phyloP scores from a whole-genome alignment of 2,329 filamentous ascomycete genomes.

The Escovopsis weberi region DNA sequence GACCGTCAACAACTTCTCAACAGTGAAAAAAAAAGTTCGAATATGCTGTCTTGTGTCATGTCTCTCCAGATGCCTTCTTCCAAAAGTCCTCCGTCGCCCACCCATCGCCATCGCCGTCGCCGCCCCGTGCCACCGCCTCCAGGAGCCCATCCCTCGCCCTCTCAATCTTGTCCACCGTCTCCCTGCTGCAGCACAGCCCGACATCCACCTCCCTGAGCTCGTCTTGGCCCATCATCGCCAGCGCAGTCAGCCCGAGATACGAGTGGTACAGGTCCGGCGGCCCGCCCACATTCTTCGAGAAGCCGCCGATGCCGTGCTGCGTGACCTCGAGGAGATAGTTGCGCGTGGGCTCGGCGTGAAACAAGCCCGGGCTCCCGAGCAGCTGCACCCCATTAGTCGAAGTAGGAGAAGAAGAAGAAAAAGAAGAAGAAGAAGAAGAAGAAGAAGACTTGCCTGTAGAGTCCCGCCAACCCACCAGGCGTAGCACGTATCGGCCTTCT shows the following conservation, averaged over 20 bases:
- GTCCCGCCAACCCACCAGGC: constrained; percentile 79
- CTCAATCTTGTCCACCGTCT: constrained; percentile 36
- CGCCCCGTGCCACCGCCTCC: constrained; percentile 5
- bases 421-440: background rate
- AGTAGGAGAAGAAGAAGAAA: constrained; percentile 22
- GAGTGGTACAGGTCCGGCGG: constrained; percentile 75
- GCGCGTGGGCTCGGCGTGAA: constrained; percentile 47
- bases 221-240: constrained; percentile 48
- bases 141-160: constrained; percentile 28
- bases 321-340: constrained; percentile 73
- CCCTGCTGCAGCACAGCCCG: constrained; percentile 57
- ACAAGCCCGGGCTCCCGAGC: constrained; percentile 40
- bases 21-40: no score
- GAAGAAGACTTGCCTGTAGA: constrained; percentile 22
- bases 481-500: constrained; percentile 89
- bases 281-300: constrained; percentile 55
- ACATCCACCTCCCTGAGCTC: constrained; percentile 60
- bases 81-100: constrained; percentile 16
- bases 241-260: constrained; percentile 70
- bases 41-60: background rate
- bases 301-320: constrained; percentile 73
- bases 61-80: constrained; percentile 4
- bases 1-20: no score
- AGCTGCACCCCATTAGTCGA: constrained; percentile 28
- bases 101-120: background rate